phyloP scores from a whole-genome alignment of 192 early-diverging fungal species.

The Haplosporangium gracile region DNA sequence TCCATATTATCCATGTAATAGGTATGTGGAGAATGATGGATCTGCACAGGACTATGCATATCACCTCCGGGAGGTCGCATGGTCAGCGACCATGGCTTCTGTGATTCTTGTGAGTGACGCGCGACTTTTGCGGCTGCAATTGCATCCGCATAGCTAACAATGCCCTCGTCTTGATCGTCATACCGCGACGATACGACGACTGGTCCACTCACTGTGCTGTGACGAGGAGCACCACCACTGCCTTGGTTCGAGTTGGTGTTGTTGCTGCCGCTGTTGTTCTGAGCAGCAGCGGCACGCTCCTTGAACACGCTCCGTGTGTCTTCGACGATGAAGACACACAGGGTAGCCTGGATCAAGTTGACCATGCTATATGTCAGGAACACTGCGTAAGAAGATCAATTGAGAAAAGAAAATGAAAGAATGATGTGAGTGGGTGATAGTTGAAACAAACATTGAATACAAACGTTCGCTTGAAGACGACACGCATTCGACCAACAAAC shows the following conservation, averaged over 20 bases:
- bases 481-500: not conserved
- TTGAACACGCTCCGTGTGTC: constrained; percentile 50
- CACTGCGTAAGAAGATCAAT: constrained; percentile 9
- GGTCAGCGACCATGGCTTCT: constrained; percentile 43
- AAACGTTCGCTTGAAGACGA: not conserved
- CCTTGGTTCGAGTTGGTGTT: not conserved
- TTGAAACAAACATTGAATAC: not conserved
- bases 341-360: constrained; percentile 40
- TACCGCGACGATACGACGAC: not conserved
- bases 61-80: constrained; percentile 23
- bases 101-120: not conserved
- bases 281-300: constrained; percentile 41
- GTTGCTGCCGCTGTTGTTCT: constrained; percentile 15
- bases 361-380: constrained; percentile 51
- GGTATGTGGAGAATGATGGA: not conserved
- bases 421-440: not conserved
- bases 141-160: constrained; percentile 40
- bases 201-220: not conserved
- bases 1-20: constrained; percentile 34
- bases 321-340: constrained; percentile 50
- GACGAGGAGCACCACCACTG: not conserved
- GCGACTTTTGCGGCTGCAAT: constrained; percentile 14
- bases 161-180: not conserved
- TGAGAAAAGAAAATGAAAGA: not conserved
- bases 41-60: not conserved